A percentile compares a stretch with the other conserved stretches of the same genome.
These are phyloP conservation scores for Nasturtium officinale DNA, from an alignment of 345 rosid genomes.

Conservation along the genomic window DNA sequence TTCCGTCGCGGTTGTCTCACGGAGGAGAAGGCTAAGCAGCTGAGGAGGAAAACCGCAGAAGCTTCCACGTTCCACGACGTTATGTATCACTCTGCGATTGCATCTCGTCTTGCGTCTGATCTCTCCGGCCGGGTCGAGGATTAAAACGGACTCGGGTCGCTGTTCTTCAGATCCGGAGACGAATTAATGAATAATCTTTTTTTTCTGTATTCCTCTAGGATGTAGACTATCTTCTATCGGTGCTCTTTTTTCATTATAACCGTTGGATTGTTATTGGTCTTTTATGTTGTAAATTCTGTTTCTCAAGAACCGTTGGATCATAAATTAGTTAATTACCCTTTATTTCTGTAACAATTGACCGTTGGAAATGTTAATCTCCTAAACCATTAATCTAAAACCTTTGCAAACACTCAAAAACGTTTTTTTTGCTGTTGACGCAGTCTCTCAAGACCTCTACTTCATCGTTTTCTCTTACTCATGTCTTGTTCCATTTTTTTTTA, in stretches of 20 bases:
- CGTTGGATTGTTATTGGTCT: slow-evolving; percentile 37
- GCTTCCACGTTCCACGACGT: slow-evolving; percentile 57
- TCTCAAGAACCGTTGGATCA: slow-evolving; percentile 28
- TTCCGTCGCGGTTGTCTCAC: slow-evolving; percentile 59
- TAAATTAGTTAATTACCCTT: not conserved
- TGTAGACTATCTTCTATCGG: slow-evolving; percentile 31
- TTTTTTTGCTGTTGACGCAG: no score
- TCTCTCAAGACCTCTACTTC: not conserved
- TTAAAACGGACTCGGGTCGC: slow-evolving; percentile 25
- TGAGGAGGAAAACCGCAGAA: slow-evolving; percentile 60
- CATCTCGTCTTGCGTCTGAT: slow-evolving; percentile 70
- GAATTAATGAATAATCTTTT: not conserved
- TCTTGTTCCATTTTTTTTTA: not conserved
- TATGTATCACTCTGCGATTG: slow-evolving; percentile 85
- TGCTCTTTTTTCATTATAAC: slow-evolving; percentile 35
- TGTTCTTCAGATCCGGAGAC: slow-evolving; percentile 20
- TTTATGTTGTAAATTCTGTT: slow-evolving; percentile 18
- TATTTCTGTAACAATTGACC: not conserved
- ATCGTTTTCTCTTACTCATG: not conserved
- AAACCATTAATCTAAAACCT: not conserved
- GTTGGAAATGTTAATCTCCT: not conserved
- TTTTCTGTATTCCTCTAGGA: not conserved
- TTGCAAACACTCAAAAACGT: not conserved
- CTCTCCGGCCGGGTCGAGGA: slow-evolving; percentile 40
- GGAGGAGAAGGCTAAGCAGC: slow-evolving; percentile 68